Evolutionary conservation across 2,329 filamentous ascomycete species (phyloP).

Genomic region (Beauveria caledonica): DNA sequence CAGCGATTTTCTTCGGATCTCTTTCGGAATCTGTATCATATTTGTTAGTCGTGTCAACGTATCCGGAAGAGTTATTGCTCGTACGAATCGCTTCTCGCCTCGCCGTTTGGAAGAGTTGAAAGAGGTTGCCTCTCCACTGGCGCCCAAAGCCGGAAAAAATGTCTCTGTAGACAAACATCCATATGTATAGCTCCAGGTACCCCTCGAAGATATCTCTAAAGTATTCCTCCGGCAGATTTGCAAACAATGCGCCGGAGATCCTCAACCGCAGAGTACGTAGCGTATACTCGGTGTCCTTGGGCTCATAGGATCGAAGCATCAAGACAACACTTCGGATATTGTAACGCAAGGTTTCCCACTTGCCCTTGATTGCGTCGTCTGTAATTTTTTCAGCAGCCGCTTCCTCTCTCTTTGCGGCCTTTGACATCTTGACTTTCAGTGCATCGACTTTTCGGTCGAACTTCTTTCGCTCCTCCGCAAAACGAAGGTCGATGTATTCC

Average conservation of each 20-base stretch:
- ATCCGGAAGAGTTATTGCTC: background rate
- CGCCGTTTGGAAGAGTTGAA: background rate
- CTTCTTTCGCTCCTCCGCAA: background rate
- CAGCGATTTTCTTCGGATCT: background rate
- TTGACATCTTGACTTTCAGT: background rate
- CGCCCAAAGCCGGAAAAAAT: background rate
- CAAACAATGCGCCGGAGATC: rapidly evolving
- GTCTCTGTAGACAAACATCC: background rate
- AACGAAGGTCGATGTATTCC: too few relatives aligned
- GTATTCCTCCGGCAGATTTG: rapidly evolving
- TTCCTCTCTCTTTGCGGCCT: background rate
- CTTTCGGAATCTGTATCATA: background rate
- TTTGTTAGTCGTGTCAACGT: background rate
- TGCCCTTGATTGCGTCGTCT: background rate
- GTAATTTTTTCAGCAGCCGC: background rate
- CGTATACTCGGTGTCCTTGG: too few relatives aligned
- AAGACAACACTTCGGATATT: background rate
- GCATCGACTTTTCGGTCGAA: background rate
- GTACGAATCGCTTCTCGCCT: background rate
- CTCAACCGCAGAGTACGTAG: background rate
- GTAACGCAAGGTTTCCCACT: background rate
- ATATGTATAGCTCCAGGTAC: background rate
- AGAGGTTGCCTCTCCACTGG: background rate
- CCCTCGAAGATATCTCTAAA: background rate
- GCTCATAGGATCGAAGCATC: background rate